Evolutionary conservation across 1,139 yeast species (phyloP).

Genomic region (Kurtzmaniella quercitrusa): DNA sequence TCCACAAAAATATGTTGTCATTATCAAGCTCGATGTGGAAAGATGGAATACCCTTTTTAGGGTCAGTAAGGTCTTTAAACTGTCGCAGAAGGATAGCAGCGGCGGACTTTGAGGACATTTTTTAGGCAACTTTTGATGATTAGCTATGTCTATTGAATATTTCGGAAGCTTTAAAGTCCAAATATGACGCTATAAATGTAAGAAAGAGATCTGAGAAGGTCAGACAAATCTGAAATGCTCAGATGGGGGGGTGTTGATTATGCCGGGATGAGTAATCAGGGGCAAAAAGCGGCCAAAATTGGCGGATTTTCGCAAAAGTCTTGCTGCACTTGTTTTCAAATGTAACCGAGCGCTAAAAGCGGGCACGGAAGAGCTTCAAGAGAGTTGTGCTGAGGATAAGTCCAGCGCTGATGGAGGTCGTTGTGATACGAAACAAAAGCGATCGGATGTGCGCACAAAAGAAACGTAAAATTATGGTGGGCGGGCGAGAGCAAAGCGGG

Average conservation of each 20-base stretch:
- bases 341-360: neutral
- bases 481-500: neutral
- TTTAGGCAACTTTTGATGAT: neutral
- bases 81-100: slow-evolving; percentile 90
- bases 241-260: too few species aligned
- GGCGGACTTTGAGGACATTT: slow-evolving; percentile 49
- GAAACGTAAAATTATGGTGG: neutral
- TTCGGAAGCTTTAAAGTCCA: too few species aligned
- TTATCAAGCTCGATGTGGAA: slow-evolving; percentile 86
- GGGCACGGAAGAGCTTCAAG: neutral
- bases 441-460: neutral
- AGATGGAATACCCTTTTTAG: slow-evolving; percentile 86
- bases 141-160: neutral
- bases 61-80: slow-evolving; percentile 89
- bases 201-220: too few species aligned
- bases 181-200: too few species aligned
- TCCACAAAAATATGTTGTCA: slow-evolving; percentile 90
- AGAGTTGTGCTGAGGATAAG: neutral
- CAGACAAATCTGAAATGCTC: too few species aligned
- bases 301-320: too few species aligned
- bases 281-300: too few species aligned
- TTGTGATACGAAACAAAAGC: neutral
- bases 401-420: neutral
- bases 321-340: too few species aligned
- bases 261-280: too few species aligned